Percentiles rank a stretch among this genome's conserved stretches.
Evolutionary conservation across 495 filamentous ascomycete genomes (phyloP).

Genomic region (Podospora anserina): DNA sequence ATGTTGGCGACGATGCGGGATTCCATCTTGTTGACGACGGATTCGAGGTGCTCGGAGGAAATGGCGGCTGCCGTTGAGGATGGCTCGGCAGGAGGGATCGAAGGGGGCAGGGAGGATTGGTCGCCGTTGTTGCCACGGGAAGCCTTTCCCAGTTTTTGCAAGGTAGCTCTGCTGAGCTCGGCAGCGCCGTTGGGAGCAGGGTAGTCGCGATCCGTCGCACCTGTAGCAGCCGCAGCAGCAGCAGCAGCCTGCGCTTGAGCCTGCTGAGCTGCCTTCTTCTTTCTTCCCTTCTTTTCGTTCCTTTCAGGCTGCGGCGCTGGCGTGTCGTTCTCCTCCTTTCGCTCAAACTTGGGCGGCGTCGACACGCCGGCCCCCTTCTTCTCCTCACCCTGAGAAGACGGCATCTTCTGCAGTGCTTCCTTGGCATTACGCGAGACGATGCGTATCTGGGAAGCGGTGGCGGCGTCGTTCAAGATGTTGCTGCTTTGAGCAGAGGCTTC

Average conservation of each 20-base stretch:
- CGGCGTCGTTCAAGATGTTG: slow-evolving; percentile 12
- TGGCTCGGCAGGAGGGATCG: slow-evolving; percentile 4
- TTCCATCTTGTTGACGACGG: slow-evolving; percentile 45
- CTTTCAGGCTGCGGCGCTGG: slow-evolving; percentile 43
- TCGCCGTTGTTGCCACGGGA: slow-evolving; percentile 24
- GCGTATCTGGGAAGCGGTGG: slow-evolving; percentile 32
- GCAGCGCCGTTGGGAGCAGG: slow-evolving; percentile 22
- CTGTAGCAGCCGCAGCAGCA: slow-evolving; percentile 30
- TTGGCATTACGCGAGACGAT: slow-evolving; percentile 40
- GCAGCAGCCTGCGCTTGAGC: slow-evolving; percentile 33
- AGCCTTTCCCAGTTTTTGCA: slow-evolving; percentile 31
- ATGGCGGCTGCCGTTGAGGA: neutral
- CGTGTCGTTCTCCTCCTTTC: slow-evolving; percentile 41
- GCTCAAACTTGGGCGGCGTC: slow-evolving; percentile 37
- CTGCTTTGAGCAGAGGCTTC: slow-evolving; percentile 30
- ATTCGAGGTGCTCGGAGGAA: slow-evolving; percentile 42
- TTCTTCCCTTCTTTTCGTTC: slow-evolving; percentile 46
- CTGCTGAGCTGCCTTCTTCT: slow-evolving; percentile 44
- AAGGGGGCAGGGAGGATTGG: neutral
- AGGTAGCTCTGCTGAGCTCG: slow-evolving; percentile 23
- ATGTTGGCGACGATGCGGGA: slow-evolving; percentile 44
- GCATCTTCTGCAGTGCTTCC: slow-evolving; percentile 37
- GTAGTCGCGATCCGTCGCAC: slow-evolving; percentile 16
- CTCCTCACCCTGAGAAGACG: slow-evolving; percentile 30
- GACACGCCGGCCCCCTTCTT: slow-evolving; percentile 28